A percentile compares a stretch with the other conserved stretches of the same genome.
Conservation (phyloP, 306 rosid species). For the Fragaria vesca region DNA sequence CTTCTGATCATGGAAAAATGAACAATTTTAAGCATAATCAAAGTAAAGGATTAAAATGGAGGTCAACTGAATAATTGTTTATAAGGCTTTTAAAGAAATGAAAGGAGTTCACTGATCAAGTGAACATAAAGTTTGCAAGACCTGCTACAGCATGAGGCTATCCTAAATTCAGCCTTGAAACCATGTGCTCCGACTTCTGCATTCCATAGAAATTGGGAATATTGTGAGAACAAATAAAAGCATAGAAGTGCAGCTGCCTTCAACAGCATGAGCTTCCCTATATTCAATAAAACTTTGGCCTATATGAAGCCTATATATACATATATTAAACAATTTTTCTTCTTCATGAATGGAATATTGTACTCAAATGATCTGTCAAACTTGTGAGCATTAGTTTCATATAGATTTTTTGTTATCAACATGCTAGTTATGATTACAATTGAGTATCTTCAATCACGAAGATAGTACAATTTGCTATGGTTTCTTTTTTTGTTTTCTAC, state of each 20-base stretch:
- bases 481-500: not conserved
- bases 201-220: constrained; percentile 4
- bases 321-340: not conserved
- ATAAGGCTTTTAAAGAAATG: not conserved
- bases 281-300: not conserved
- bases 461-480: not conserved
- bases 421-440: not conserved
- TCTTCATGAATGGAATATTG: not conserved
- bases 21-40: constrained; percentile 11
- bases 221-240: constrained; percentile 12
- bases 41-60: not conserved
- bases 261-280: not conserved
- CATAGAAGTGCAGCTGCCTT: not conserved
- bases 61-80: not conserved
- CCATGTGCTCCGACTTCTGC: constrained; percentile 82
- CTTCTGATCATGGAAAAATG: constrained; percentile 42
- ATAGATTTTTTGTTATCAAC: not conserved
- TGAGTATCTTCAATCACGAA: not conserved
- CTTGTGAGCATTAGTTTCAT: not conserved
- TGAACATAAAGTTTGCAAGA: constrained; percentile 12
- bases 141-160: constrained; percentile 15
- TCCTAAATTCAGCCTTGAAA: constrained; percentile 45
- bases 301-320: not conserved
- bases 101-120: not conserved
- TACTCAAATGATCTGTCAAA: not conserved